Evolutionary conservation across 2,329 filamentous ascomycete species (phyloP).

Genomic region (Moelleriella libera): DNA sequence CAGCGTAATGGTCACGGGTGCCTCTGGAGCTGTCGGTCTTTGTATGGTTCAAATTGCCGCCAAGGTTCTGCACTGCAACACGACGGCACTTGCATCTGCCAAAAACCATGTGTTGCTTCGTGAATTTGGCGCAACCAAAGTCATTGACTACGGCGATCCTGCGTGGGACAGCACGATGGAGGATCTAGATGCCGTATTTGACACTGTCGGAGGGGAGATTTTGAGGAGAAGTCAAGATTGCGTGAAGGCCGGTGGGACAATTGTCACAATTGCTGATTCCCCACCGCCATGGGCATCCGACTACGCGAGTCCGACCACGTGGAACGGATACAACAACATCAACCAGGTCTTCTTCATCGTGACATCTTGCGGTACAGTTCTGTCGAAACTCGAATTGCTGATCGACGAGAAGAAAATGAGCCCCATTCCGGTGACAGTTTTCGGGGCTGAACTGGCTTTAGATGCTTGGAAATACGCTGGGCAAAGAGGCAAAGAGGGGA

Average conservation of each 20-base stretch:
- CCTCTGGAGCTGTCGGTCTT: slow-evolving; percentile 15
- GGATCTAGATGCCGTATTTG: slow-evolving; percentile 15
- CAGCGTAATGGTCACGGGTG: slow-evolving; percentile 15
- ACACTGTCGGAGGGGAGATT: slow-evolving; percentile 15
- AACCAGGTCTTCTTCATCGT: slow-evolving; percentile 15
- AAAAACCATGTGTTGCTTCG: slow-evolving; percentile 6
- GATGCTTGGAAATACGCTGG: slow-evolving; percentile 13
- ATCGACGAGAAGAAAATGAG: slow-evolving; percentile 10
- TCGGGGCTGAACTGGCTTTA: slow-evolving; percentile 9
- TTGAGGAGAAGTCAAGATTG: slow-evolving; percentile 15
- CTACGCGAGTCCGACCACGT: neutral
- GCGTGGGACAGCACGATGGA: slow-evolving; percentile 11
- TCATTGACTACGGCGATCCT: slow-evolving; percentile 12
- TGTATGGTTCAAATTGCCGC: slow-evolving; percentile 15
- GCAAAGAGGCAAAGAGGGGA: slow-evolving; percentile 9
- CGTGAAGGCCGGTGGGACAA: slow-evolving; percentile 13
- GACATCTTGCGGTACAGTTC: slow-evolving; percentile 6
- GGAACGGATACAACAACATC: neutral
- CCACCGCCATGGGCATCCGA: slow-evolving; percentile 17
- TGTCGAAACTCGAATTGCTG: slow-evolving; percentile 8
- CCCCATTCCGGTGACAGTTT: slow-evolving; percentile 9
- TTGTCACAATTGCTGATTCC: slow-evolving; percentile 21
- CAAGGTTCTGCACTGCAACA: slow-evolving; percentile 8
- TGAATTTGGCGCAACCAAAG: slow-evolving; percentile 9
- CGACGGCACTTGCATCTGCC: slow-evolving; percentile 15